Conservation (phyloP, 2,329 filamentous ascomycete genomes). For the Penicillium sp. region DNA sequence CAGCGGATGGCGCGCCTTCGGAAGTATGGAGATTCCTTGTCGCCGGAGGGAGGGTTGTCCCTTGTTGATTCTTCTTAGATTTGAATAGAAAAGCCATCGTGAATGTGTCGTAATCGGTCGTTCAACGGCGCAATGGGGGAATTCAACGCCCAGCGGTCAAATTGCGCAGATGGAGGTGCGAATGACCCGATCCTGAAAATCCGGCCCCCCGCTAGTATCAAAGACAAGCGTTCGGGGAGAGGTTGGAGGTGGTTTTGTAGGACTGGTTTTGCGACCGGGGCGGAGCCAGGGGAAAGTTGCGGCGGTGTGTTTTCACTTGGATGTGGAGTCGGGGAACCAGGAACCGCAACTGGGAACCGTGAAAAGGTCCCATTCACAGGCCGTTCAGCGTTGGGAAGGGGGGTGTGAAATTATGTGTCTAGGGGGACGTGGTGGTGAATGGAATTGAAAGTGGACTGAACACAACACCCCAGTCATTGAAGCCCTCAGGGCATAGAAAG, state of each 20-base stretch:
- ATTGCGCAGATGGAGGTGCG: slow-evolving; percentile 20
- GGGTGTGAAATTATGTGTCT: slow-evolving; percentile 12
- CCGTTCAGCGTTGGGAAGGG: slow-evolving; percentile 12
- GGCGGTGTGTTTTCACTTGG: slow-evolving; percentile 22
- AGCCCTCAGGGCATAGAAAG: slow-evolving; percentile 18
- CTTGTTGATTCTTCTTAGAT: slow-evolving; percentile 73
- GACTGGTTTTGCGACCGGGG: slow-evolving; percentile 7
- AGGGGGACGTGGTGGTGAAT: slow-evolving; percentile 14
- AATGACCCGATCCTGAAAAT: slow-evolving; percentile 1
- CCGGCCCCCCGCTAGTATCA: slow-evolving; percentile 14
- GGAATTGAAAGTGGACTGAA: slow-evolving; percentile 2
- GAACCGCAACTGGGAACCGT: slow-evolving; percentile 28
- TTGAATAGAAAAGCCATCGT: slow-evolving; percentile 83
- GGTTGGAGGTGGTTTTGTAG: slow-evolving; percentile 6
- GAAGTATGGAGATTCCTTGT: slow-evolving; percentile 61
- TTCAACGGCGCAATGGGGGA: slow-evolving; percentile 28
- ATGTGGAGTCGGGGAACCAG: slow-evolving; percentile 32
- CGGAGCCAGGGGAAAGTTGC: slow-evolving; percentile 19
- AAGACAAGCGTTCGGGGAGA: slow-evolving; percentile 4
- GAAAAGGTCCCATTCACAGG: slow-evolving; percentile 26
- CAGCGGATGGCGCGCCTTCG: slow-evolving; percentile 51
- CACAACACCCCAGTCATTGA: slow-evolving; percentile 15
- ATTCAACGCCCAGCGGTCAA: slow-evolving; percentile 16
- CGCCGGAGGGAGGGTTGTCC: slow-evolving; percentile 55
- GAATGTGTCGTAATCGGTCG: slow-evolving; percentile 40